Percentiles rank a stretch among this genome's conserved stretches.
Evolutionary conservation across 495 filamentous ascomycete species (phyloP).

Genomic region (Echria macrotheca): DNA sequence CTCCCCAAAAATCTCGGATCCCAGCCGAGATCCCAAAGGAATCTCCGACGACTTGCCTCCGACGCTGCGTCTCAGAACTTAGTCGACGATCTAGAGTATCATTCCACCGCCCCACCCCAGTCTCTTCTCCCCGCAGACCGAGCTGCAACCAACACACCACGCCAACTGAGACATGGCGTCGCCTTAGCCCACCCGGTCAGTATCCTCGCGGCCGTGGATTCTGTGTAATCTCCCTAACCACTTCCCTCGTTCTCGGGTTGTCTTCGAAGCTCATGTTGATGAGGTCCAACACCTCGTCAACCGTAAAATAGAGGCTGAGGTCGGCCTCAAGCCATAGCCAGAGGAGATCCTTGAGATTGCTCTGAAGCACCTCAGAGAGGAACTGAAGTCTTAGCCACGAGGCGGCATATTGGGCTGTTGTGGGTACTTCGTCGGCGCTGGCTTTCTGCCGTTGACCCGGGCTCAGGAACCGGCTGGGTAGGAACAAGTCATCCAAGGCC

Average conservation of each 20-base stretch:
- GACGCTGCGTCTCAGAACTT: too few relatives aligned
- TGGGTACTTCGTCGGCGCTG: conserved; percentile 45
- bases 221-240: conserved; percentile 70
- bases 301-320: conserved; percentile 73
- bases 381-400: conserved; percentile 90
- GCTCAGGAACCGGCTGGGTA: conserved; percentile 42
- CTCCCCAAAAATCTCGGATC: too few relatives aligned
- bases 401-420: conserved; percentile 72
- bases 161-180: too few relatives aligned
- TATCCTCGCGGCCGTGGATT: conserved; percentile 33
- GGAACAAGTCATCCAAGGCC: conserved; percentile 68
- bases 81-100: too few relatives aligned
- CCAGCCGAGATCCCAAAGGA: too few relatives aligned
- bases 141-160: too few relatives aligned
- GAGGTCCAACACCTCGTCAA: conserved; percentile 81
- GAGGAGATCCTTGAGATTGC: conserved; percentile 80
- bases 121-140: too few relatives aligned
- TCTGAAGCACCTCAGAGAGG: conserved; percentile 82
- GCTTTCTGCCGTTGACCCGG: conserved; percentile 9
- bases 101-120: too few relatives aligned
- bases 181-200: too few relatives aligned
- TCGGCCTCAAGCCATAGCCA: conserved; percentile 85
- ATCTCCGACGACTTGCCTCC: too few relatives aligned
- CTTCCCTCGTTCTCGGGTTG: conserved; percentile 67
- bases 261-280: conserved; percentile 88